Conservation (phyloP, 2,329 filamentous ascomycete genomes). For the Arthrobotrys pseudoclavata region DNA sequence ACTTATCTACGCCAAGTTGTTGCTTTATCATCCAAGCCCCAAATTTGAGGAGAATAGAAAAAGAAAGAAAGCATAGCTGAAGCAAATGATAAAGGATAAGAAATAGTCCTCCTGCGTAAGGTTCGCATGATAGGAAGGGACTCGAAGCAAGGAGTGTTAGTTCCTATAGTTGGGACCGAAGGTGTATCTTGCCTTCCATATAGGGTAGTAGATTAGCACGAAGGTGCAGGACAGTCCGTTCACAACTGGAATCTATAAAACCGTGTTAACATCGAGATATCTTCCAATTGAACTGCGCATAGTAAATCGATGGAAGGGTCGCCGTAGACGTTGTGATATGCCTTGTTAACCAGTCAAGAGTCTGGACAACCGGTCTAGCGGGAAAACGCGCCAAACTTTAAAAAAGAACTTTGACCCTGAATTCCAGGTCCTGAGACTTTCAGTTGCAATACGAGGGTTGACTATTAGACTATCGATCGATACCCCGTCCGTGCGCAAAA, state of each 20-base stretch:
- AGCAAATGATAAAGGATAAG: background rate
- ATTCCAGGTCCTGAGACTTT: constrained; percentile 46
- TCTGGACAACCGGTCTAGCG: constrained; percentile 24
- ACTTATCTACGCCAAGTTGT: constrained; percentile 23
- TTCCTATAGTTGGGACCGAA: constrained; percentile 29
- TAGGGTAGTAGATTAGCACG: constrained; percentile 36
- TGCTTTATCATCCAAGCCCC: constrained; percentile 14
- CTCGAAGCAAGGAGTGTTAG: constrained; percentile 56
- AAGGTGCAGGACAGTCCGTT: constrained; percentile 36
- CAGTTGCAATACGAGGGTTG: constrained; percentile 4
- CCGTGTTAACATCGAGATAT: background rate
- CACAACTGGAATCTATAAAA: constrained; percentile 41
- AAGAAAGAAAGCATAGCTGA: constrained; percentile 7
- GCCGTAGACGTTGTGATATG: constrained; percentile 28
- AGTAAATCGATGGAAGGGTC: constrained; percentile 21
- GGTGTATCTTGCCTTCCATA: constrained; percentile 49
- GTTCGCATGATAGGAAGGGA: constrained; percentile 21
- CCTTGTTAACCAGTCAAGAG: constrained; percentile 27
- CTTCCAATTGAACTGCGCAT: constrained; percentile 3
- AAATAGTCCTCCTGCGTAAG: constrained; percentile 23
- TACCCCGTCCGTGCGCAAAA: constrained; percentile 55
- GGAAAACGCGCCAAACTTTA: constrained; percentile 25
- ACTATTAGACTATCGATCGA: constrained; percentile 23
- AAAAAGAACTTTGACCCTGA: constrained; percentile 40
- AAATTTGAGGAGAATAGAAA: constrained; percentile 13